These are phyloP conservation scores for Penicillium sp. DNA, from an alignment of 2,329 filamentous ascomycete genomes.

Conservation along the genomic window DNA sequence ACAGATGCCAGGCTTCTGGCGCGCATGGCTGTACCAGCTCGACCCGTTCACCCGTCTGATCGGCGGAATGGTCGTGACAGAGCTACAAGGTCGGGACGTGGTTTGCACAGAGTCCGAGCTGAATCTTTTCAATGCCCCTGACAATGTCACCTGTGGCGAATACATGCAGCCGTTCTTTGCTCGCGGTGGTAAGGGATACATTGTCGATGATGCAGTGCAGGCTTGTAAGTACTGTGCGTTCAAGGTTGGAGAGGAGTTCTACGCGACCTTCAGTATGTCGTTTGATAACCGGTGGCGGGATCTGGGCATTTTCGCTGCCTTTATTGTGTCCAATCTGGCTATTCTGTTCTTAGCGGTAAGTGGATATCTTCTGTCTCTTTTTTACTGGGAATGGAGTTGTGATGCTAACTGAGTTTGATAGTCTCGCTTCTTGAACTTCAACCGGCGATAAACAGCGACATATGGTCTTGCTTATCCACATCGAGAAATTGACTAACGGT, in stretches of 20 bases:
- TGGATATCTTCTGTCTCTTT: slow-evolving; percentile 9
- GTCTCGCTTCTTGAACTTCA: slow-evolving; percentile 49
- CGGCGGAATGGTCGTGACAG: slow-evolving; percentile 74
- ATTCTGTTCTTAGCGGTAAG: slow-evolving; percentile 58
- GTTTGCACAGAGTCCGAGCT: slow-evolving; percentile 61
- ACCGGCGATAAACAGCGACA: slow-evolving; percentile 35
- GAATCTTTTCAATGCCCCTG: slow-evolving; percentile 66
- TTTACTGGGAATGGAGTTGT: background rate
- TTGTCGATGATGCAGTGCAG: slow-evolving; percentile 63
- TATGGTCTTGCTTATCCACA: background rate
- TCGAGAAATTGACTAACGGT: background rate
- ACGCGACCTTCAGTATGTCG: slow-evolving; percentile 61
- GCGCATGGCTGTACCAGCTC: slow-evolving; percentile 76
- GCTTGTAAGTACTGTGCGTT: slow-evolving; percentile 80
- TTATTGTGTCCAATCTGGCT: slow-evolving; percentile 73
- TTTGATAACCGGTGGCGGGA: slow-evolving; percentile 77
- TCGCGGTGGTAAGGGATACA: slow-evolving; percentile 67
- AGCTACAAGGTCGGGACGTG: slow-evolving; percentile 65
- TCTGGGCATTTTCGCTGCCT: slow-evolving; percentile 72
- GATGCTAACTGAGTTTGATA: slow-evolving; percentile 18
- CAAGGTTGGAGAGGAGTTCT: slow-evolving; percentile 78
- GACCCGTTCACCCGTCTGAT: slow-evolving; percentile 82
- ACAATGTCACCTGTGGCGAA: slow-evolving; percentile 65
- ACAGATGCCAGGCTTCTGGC: slow-evolving; percentile 76
- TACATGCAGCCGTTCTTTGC: slow-evolving; percentile 74